A percentile compares a stretch with the other conserved stretches of the same genome.
Conservation (phyloP, 169 alveolate species). For the Plasmodium chabaudi region DNA sequence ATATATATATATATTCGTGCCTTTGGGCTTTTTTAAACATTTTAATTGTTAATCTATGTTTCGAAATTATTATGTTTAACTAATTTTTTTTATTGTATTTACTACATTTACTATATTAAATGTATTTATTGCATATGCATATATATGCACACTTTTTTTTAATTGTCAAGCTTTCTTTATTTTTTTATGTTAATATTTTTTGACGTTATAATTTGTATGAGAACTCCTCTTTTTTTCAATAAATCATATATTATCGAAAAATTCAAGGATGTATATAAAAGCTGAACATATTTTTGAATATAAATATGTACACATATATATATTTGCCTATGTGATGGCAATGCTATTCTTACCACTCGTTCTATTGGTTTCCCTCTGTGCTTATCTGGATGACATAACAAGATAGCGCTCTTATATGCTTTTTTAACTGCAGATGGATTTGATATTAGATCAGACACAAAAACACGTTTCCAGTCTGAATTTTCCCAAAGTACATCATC, state of each 20-base stretch:
- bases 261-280: not conserved
- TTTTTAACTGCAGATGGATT: conserved; percentile 85
- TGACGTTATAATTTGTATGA: conserved; percentile 13
- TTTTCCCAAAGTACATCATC: conserved; percentile 88
- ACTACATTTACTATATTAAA: conserved; percentile 1
- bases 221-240: not conserved
- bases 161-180: not conserved
- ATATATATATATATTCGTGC: not conserved
- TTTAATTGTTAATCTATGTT: not conserved
- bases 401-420: conserved; percentile 85
- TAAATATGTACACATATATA: not conserved
- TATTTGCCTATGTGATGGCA: not conserved
- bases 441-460: conserved; percentile 84
- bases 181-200: conserved; percentile 19
- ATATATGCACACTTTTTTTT: not conserved
- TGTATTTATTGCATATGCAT: conserved; percentile 4
- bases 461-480: conserved; percentile 89
- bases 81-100: not conserved
- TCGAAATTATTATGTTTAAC: not conserved
- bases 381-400: conserved; percentile 87
- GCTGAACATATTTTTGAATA: not conserved
- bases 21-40: not conserved
- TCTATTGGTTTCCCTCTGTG: conserved; percentile 68
- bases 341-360: conserved; percentile 77
- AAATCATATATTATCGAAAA: not conserved